Percentiles rank a stretch among this genome's conserved stretches.
Evolutionary conservation across 2,329 filamentous ascomycete genomes (phyloP).

Genomic region (Cladophialophora immunda): DNA sequence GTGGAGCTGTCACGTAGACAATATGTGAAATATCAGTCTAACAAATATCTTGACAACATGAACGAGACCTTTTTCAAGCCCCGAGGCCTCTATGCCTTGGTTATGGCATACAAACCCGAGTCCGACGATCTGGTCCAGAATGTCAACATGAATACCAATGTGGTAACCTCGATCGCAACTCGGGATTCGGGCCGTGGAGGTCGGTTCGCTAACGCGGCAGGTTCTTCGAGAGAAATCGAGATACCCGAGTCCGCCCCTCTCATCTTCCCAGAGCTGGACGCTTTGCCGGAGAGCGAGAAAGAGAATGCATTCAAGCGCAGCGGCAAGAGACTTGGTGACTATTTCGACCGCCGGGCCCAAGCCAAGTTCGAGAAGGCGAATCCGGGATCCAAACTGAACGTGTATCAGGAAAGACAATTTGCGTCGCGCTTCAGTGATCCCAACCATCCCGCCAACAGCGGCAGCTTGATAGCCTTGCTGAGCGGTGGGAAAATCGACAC

Average conservation of each 20-base stretch:
- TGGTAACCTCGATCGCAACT: slow-evolving; percentile 47
- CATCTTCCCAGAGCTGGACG: slow-evolving; percentile 53
- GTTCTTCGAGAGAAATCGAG: slow-evolving; percentile 47
- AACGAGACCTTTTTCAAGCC: slow-evolving; percentile 67
- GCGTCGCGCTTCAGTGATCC: slow-evolving; percentile 60
- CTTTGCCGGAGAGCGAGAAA: slow-evolving; percentile 28
- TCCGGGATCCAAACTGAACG: slow-evolving; percentile 50
- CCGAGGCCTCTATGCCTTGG: slow-evolving; percentile 61
- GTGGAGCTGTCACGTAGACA: slow-evolving; percentile 8
- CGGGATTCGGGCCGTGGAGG: slow-evolving; percentile 16
- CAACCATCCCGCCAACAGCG: slow-evolving; percentile 59
- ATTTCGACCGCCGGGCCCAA: slow-evolving; percentile 59
- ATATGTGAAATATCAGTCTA: slow-evolving; percentile 49
- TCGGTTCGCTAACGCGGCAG: slow-evolving; percentile 21
- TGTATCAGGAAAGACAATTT: slow-evolving; percentile 49
- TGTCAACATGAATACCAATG: slow-evolving; percentile 48
- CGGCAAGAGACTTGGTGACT: slow-evolving; percentile 52
- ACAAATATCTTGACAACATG: slow-evolving; percentile 63
- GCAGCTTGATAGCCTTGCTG: slow-evolving; percentile 56
- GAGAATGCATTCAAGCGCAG: slow-evolving; percentile 37
- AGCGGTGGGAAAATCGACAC: slow-evolving; percentile 51
- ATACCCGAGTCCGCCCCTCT: slow-evolving; percentile 58
- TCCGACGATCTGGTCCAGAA: slow-evolving; percentile 35
- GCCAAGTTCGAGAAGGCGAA: slow-evolving; percentile 53
- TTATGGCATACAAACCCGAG: slow-evolving; percentile 62